A percentile compares a stretch with the other conserved stretches of the same genome.
Conservation (phyloP, 129 eudicot genomes). For the Artemisia annua region DNA sequence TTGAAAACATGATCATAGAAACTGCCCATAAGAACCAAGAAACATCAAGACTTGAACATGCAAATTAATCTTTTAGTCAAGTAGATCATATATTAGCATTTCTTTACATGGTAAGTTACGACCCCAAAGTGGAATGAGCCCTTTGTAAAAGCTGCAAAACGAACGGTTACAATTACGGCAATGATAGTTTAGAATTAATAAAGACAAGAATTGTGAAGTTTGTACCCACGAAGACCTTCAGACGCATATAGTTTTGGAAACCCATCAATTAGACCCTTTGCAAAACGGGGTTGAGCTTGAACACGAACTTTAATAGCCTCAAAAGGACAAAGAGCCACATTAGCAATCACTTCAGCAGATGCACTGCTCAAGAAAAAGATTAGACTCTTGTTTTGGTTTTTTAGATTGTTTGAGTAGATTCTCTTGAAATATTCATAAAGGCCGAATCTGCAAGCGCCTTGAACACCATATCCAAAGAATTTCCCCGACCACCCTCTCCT, state of each 20-base stretch:
- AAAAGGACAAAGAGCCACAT: slow-evolving; percentile 69
- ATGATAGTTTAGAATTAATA: background rate
- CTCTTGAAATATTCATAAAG: slow-evolving; percentile 58
- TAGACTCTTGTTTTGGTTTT: slow-evolving; percentile 45
- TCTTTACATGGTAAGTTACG: slow-evolving; percentile 50
- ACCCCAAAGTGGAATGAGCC: slow-evolving; percentile 56
- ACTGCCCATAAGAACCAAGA: slow-evolving; percentile 34
- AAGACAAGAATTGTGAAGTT: background rate
- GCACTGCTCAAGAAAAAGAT: slow-evolving; percentile 57
- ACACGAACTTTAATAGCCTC: slow-evolving; percentile 72
- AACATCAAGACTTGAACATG: slow-evolving; percentile 5
- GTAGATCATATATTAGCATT: slow-evolving; percentile 1
- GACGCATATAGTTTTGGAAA: slow-evolving; percentile 52
- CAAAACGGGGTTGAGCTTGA: slow-evolving; percentile 59
- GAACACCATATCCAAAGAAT: slow-evolving; percentile 55
- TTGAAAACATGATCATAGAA: slow-evolving; percentile 60
- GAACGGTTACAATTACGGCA: background rate
- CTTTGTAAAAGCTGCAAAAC: slow-evolving; percentile 45
- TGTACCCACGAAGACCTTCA: slow-evolving; percentile 61
- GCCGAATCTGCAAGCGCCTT: slow-evolving; percentile 61
- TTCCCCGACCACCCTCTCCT: slow-evolving; percentile 58
- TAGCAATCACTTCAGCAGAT: slow-evolving; percentile 70
- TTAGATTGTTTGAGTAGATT: slow-evolving; percentile 42
- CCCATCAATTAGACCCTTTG: slow-evolving; percentile 39
- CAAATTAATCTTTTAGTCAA: background rate